Base-by-base conservation (phyloP, 1,139 yeast species). In the Saccharomyces hybrid region DNA sequence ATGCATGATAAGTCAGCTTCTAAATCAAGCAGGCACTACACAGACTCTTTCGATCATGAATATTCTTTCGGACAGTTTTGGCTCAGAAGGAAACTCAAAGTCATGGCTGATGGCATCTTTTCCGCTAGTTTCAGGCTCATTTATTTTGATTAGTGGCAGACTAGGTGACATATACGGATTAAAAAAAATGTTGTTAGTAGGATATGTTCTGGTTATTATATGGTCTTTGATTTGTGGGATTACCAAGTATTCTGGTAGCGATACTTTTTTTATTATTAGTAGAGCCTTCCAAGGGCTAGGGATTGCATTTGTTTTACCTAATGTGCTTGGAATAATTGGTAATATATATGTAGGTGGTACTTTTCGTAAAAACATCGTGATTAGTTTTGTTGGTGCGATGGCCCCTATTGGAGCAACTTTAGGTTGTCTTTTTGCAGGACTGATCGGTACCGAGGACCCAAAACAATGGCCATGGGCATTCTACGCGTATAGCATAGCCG, bases 91-190 rank as follows among this genome's bases (percentile, higher is more conserved):
- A 1, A 54, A 53, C 1, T 68, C 67, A 44, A 65, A 76, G 56
- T 75, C 78, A 2, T 81, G 85, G 85, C 76, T 79, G 52, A 75
- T 79, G 79, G 82, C 83, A 2, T 76, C 83, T 0, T 80, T 77
- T 61, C 81, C 84, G 0, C 65, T 80, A 51, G 78, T 82, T 0
- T 76, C 81, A 13, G 84, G 84, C 13, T 79, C 83, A 0, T 77
- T 79, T 58, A 79, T 80, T 47, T 65, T 80, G 41, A 70, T 79
- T 4, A 74, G 80, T 53, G 83, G 83, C 5, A 73, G 77, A 55
- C 60, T 79, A 48, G 85, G 84, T 29, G 85, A 80, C 59, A 67
- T 80, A 8, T 79, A 76, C 57, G 85, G 84, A 0, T 66, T 80
- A 51, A 79, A 76, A 58, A 66, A 64, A 50, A 65, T 76, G 6